Evolutionary conservation across 2,329 filamentous ascomycete genomes (phyloP).

Genomic region (Pyricularia grisea): DNA sequence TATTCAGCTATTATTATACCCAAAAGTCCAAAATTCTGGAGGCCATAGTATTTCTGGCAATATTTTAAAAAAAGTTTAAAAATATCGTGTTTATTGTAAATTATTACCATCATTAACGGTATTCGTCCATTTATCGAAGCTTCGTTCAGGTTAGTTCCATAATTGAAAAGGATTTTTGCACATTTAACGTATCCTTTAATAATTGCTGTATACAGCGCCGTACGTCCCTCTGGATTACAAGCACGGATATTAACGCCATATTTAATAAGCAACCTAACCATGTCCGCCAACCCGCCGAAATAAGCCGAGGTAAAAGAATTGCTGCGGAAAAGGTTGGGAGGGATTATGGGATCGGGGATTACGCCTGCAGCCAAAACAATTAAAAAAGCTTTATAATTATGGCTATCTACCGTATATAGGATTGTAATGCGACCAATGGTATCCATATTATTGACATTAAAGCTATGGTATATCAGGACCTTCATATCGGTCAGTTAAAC

Average conservation of each 20-base stretch:
- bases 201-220: too few species aligned
- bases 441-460: not conserved
- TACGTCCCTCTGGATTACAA: too few species aligned
- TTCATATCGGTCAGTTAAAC: not conserved
- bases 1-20: not conserved
- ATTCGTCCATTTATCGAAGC: not conserved
- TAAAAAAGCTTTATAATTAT: too few species aligned
- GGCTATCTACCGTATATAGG: too few species aligned
- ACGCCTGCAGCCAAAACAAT: too few species aligned
- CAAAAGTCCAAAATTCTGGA: too few species aligned
- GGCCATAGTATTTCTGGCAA: not conserved
- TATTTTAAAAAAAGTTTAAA: not conserved
- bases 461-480: not conserved
- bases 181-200: not conserved
- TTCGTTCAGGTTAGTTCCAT: not conserved
- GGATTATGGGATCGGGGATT: too few species aligned
- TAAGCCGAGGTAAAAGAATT: too few species aligned
- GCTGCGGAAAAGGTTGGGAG: too few species aligned
- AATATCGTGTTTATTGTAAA: not conserved
- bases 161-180: not conserved
- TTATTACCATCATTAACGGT: not conserved
- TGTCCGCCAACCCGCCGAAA: too few species aligned
- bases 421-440: not conserved
- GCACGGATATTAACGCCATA: too few species aligned
- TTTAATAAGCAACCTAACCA: too few species aligned